These are phyloP conservation scores for Ricinus communis DNA, from an alignment of 345 rosid species.

Conservation along the genomic window DNA sequence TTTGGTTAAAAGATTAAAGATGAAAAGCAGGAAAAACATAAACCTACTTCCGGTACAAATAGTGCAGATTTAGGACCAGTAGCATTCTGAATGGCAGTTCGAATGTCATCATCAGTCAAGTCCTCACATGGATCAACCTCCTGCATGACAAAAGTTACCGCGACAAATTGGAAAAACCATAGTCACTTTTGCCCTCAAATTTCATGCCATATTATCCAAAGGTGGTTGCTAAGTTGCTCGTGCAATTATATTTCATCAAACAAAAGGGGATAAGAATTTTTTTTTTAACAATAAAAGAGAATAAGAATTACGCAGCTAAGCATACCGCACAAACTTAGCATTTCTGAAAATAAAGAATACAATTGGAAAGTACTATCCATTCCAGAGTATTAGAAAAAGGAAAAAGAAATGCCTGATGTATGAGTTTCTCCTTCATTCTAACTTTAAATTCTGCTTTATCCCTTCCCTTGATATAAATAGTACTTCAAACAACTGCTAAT, in stretches of 20 bases:
- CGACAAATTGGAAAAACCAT: slow-evolving; percentile 4
- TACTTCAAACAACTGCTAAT: neutral
- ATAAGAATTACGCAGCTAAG: neutral
- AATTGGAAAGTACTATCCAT: neutral
- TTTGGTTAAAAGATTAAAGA: neutral
- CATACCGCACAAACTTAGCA: neutral
- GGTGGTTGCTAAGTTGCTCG: neutral
- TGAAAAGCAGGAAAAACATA: neutral
- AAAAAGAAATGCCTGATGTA: neutral
- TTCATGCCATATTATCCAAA: neutral
- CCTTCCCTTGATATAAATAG: neutral
- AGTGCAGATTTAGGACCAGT: slow-evolving; percentile 89
- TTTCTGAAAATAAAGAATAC: neutral
- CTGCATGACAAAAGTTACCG: slow-evolving; percentile 36
- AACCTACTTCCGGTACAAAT: slow-evolving; percentile 84
- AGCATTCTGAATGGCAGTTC: slow-evolving; percentile 95
- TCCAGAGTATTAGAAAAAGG: neutral
- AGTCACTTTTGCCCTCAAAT: neutral
- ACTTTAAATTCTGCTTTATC: neutral
- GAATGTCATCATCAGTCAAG: slow-evolving; percentile 89
- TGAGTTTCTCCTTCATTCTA: neutral
- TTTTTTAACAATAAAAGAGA: neutral
- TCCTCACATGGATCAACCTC: slow-evolving; percentile 97
- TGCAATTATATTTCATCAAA: neutral
- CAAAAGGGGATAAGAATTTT: neutral